Evolutionary conservation across 2,329 filamentous ascomycete species (phyloP).

Genomic region (Fusarium sacchari): DNA sequence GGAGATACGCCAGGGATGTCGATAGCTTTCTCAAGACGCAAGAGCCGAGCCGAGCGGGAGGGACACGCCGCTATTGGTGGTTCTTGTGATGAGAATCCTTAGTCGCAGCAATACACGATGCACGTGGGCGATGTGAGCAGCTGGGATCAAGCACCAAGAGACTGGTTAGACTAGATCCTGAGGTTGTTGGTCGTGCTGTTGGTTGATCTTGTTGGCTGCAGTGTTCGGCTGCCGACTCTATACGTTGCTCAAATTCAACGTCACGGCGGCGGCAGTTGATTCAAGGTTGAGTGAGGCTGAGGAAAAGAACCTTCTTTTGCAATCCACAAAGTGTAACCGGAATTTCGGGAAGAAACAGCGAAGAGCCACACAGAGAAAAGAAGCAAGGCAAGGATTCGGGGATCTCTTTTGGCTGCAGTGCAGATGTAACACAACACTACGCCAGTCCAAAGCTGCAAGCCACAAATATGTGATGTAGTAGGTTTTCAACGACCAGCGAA

Average conservation of each 20-base stretch:
- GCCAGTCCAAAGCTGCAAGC: slow-evolving; percentile 29
- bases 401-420: slow-evolving; percentile 22
- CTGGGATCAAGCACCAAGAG: slow-evolving; percentile 17
- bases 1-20: slow-evolving; percentile 28
- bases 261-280: background rate
- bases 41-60: slow-evolving; percentile 42
- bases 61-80: slow-evolving; percentile 39
- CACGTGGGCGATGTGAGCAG: slow-evolving; percentile 38
- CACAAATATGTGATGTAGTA: slow-evolving; percentile 35
- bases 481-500: slow-evolving; percentile 35
- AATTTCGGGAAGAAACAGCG: slow-evolving; percentile 8
- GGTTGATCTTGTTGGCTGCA: slow-evolving; percentile 10
- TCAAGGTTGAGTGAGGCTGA: background rate
- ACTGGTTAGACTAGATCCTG: slow-evolving; percentile 4
- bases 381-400: slow-evolving; percentile 19
- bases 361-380: slow-evolving; percentile 5
- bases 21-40: slow-evolving; percentile 27
- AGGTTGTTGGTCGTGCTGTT: background rate
- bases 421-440: slow-evolving; percentile 30
- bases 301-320: background rate
- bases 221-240: background rate
- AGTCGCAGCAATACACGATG: slow-evolving; percentile 38
- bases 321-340: background rate
- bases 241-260: background rate
- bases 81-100: slow-evolving; percentile 38